These are phyloP conservation scores for Cercophora sp. DNA, from an alignment of 495 filamentous ascomycete genomes.

Conservation along the genomic window DNA sequence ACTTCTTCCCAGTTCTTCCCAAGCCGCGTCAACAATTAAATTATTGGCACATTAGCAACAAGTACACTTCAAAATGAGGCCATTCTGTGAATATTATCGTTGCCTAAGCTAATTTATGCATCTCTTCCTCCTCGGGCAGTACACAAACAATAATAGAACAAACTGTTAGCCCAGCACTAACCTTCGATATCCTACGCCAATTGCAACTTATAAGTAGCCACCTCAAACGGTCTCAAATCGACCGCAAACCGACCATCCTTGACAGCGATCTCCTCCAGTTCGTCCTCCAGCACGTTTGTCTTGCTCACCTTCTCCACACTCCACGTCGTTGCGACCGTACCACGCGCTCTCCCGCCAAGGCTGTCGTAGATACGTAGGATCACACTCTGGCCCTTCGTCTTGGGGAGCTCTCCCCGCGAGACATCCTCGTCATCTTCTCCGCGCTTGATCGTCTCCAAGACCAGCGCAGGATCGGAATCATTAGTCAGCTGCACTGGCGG, in stretches of 20 bases:
- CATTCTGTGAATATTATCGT: no score
- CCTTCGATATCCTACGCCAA: constrained; percentile 33
- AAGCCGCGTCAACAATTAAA: no score
- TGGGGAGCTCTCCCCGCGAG: constrained; percentile 62
- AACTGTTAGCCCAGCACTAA: background rate
- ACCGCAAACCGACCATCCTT: constrained; percentile 55
- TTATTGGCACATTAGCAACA: no score
- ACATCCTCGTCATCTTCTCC: constrained; percentile 95
- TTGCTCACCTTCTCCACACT: constrained; percentile 72
- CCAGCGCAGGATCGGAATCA: constrained; percentile 50
- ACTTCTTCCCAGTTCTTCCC: no score
- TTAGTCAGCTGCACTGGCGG: constrained; percentile 54
- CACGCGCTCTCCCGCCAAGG: constrained; percentile 76
- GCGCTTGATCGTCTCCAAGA: constrained; percentile 83
- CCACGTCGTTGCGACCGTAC: constrained; percentile 59
- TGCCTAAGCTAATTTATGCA: no score
- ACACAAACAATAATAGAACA: background rate
- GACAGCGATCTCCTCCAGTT: constrained; percentile 54
- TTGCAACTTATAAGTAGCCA: constrained; percentile 77
- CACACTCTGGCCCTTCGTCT: constrained; percentile 68
- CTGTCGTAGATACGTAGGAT: constrained; percentile 85
- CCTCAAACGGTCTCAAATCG: constrained; percentile 80
- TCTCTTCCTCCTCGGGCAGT: no score
- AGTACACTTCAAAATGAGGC: no score
- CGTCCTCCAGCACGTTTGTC: constrained; percentile 75